Base-by-base conservation (phyloP, 176 grass and related monocot genomes). In the Chloris gayana region DNA sequence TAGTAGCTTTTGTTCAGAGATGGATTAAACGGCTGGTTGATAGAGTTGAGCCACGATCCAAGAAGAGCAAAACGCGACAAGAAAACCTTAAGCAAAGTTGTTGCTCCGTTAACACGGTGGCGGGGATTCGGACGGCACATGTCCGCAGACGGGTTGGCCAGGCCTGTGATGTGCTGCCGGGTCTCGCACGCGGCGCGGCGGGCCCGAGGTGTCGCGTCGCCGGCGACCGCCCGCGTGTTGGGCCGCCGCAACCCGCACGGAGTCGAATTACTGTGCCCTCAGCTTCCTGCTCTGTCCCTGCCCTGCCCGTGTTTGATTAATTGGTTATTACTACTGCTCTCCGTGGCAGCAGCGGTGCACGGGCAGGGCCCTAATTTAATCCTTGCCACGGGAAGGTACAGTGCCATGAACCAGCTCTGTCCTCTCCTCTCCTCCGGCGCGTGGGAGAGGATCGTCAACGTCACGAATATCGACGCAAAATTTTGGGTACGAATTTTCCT, bases 211-310 rank as follows among this genome's bases (percentile, higher is more conserved):
- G n/a, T n/a, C n/a, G n/a, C 74, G 58, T 7, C 58, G 39, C 38
- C 35, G 35, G 74, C 38, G 58, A 77, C 74, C 57, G 37, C 56
- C 14, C 74, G 25, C 74, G 56, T 61, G 54, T 37, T 37, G 7
- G 63, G 58, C 3, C 37, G 38, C 37, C n/a, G 14, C 37, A 24
- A 49, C 15, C 57, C 7, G 72, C 72, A 71, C 42, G 68, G 68
- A 29, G 14, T 18, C 41, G 24, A 26, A 9, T 72, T 49, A 49
- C 68, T 47, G 25, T 50, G 25, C 42, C n/a, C n/a, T 50, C 44
- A 13, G 26, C 6, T 19, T 47, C 15, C 7, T 31, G 42, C 69
- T 30, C 14, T 15, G 46, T 39, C 39, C 6, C 58, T 61, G 61
- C 27, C 47, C 44, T 4, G 42, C 2, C 15, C 69, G 42, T 72